These are phyloP conservation scores for Ceratobasidium sp. DNA, from an alignment of 1,284 basidiomycete species.

Conservation along the genomic window DNA sequence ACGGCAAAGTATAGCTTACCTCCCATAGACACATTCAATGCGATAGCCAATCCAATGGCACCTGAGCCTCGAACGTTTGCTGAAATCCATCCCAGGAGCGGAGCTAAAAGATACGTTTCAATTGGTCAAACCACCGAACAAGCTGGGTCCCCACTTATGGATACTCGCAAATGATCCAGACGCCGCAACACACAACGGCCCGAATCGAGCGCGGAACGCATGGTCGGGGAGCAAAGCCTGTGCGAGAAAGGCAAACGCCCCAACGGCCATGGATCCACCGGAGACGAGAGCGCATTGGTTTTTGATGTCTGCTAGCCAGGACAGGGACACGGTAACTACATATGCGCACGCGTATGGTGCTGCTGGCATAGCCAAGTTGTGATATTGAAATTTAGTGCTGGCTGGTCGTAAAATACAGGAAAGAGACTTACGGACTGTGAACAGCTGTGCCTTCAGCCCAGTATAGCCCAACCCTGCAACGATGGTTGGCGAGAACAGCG, in stretches of 20 bases:
- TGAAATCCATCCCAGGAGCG: constrained; percentile 60
- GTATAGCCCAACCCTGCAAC: constrained; percentile 62
- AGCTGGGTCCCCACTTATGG: constrained; percentile 31
- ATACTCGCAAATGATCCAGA: constrained; percentile 58
- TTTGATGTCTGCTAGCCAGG: constrained; percentile 43
- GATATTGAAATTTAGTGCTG: neutral
- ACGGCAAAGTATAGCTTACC: neutral
- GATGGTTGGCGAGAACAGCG: constrained; percentile 60
- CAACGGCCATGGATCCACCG: constrained; percentile 46
- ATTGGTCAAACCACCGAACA: neutral
- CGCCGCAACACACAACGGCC: constrained; percentile 57
- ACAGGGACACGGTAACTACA: constrained; percentile 54
- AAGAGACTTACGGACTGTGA: constrained; percentile 67
- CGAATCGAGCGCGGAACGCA: constrained; percentile 57
- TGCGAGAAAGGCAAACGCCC: constrained; percentile 42
- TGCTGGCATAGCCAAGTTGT: neutral
- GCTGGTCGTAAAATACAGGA: neutral
- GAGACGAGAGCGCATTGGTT: constrained; percentile 49
- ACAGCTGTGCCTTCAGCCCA: constrained; percentile 65
- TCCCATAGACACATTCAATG: constrained; percentile 59
- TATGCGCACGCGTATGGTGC: constrained; percentile 56
- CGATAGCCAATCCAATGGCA: constrained; percentile 58
- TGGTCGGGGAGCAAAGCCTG: constrained; percentile 55
- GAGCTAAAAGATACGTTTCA: constrained; percentile 48
- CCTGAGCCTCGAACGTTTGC: constrained; percentile 58